Conservation (phyloP, 768 basidiomycete species). For the Leucosporidium yakuticum region DNA sequence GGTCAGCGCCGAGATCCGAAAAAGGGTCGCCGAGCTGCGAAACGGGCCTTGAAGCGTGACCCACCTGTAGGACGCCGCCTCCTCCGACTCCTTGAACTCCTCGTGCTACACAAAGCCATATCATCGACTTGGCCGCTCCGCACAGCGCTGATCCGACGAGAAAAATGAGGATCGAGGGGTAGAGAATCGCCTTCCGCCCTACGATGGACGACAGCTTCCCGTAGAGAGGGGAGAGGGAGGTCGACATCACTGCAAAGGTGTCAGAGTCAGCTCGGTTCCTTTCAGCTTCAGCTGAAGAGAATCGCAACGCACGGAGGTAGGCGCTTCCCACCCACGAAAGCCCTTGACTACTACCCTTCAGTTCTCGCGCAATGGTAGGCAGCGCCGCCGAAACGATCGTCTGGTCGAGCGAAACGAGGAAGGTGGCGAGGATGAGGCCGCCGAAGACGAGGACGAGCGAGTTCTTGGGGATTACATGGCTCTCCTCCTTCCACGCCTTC, state of each 20-base stretch:
- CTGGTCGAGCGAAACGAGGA: background rate
- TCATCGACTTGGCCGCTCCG: conserved; percentile 17
- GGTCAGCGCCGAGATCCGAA: background rate
- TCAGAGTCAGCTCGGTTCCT: conserved; percentile 18
- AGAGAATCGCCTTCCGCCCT: conserved; percentile 41
- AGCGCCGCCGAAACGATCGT: background rate
- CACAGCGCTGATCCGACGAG: conserved; percentile 26
- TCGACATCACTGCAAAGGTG: conserved; percentile 64
- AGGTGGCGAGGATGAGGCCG: background rate
- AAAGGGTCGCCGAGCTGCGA: background rate
- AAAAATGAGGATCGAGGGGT: conserved; percentile 17
- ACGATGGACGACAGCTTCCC: conserved; percentile 67
- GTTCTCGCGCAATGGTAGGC: background rate
- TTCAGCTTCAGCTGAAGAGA: background rate
- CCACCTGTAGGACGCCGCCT: conserved; percentile 7
- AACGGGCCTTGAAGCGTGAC: no score
- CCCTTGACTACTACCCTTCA: background rate
- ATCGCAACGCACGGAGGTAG: background rate
- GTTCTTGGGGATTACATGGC: conserved; percentile 25
- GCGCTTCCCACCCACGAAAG: background rate
- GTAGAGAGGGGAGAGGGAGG: conserved; percentile 58
- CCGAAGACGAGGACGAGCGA: conserved; percentile 11
- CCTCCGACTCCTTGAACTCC: conserved; percentile 25
- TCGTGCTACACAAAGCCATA: conserved; percentile 22
- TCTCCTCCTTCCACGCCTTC: background rate